Conservation (phyloP, 116 monocot genomes). For the Papilionanthe hybrid region DNA sequence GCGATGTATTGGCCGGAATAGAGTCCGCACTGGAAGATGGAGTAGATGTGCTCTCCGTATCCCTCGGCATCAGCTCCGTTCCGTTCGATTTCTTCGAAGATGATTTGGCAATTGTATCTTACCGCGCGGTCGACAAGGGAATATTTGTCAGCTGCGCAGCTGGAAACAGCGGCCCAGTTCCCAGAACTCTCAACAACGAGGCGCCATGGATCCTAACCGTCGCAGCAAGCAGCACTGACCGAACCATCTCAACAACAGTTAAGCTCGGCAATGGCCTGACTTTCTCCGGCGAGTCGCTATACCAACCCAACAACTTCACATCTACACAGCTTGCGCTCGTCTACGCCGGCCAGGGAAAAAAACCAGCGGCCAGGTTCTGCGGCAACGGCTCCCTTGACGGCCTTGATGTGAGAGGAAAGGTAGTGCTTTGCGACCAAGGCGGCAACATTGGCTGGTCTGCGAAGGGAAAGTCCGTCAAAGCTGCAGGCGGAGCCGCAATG, state of each 20-base stretch:
- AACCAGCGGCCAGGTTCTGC: not conserved
- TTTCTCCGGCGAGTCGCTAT: conserved; percentile 13
- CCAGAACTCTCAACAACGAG: not conserved
- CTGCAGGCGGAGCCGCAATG: conserved; percentile 24
- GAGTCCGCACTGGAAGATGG: not conserved
- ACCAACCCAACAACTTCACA: not conserved
- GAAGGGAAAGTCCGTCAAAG: conserved; percentile 11
- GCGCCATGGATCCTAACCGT: conserved; percentile 35
- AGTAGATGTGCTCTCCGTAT: conserved; percentile 27
- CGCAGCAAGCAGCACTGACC: conserved; percentile 17
- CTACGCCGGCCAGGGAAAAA: not conserved
- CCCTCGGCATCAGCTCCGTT: not conserved
- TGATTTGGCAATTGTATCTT: conserved; percentile 3
- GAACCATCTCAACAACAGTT: conserved; percentile 1
- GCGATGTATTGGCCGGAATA: not conserved
- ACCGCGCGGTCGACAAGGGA: conserved; percentile 14
- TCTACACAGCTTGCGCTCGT: conserved; percentile 1
- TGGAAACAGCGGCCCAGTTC: conserved; percentile 8
- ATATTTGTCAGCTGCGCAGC: conserved; percentile 12
- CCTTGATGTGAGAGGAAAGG: conserved; percentile 24
- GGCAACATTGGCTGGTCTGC: not conserved
- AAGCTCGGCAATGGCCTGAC: conserved; percentile 20
- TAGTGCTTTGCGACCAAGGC: conserved; percentile 25
- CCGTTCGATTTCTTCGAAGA: not conserved
- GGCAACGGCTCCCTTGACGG: conserved; percentile 8